Base-by-base conservation (phyloP, 148 eudicot genomes). In the Suaeda aralocaspica region DNA sequence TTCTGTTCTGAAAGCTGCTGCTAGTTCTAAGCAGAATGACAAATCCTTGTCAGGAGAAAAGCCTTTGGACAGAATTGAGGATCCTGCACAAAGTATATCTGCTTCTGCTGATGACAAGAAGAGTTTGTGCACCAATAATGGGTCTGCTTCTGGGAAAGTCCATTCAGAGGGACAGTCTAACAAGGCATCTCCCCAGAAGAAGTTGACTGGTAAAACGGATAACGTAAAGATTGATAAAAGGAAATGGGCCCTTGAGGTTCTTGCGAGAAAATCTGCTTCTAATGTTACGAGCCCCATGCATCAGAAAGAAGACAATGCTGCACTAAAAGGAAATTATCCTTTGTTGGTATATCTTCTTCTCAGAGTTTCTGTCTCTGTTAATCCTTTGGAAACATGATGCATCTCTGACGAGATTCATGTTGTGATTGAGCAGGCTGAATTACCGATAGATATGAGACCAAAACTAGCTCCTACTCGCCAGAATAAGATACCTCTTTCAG, bases 211-310 rank as follows among this genome's bases (percentile, higher is more conserved):
- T 52, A 82, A 81, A 77, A 66, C 86, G 67, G 78, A 75, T 72
- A 83, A 77, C 25, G 72, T 72, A 13, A 84, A 69, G 48, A 67
- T 62, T 59, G 97, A 93, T 81, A 93, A 82, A 76, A 93, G 84
- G 77, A 87, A 91, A 81, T 93, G 96, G 98, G 98, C 98, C 36
- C 79, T 87, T 44, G 88, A 91, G 77, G 70, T 93, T 81, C 89
- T 93, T 82, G 96, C 96, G 29, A 87, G 98, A 72, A 93, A 87
- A 77, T 73, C 86, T 16, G 87, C 89, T 62, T 81, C 73, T 33
- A 45, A 70, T 29, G 74, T 82, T 73, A 71, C 80, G 39, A 82
- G 68, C 66, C 67, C 78, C 9, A 45, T 50, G 31, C 69, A 80
- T 42, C 83, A 82, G 58, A 87, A 82, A 68, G 91, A 86, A 74